Base-by-base conservation (phyloP, 495 filamentous ascomycete genomes). In the Eremomyces bilateralis region DNA sequence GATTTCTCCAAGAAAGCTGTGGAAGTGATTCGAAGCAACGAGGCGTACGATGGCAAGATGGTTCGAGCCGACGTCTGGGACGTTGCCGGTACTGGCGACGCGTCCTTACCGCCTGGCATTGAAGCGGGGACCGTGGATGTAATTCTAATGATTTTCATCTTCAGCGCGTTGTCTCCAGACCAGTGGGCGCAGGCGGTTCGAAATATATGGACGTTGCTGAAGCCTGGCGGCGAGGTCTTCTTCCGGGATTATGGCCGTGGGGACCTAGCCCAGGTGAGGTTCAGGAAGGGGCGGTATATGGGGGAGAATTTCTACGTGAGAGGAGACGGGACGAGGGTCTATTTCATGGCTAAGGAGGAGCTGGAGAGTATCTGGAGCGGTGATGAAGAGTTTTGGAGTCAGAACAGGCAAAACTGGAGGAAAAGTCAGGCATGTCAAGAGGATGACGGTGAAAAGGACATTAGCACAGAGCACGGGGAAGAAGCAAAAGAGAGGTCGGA, bases 271-370 rank as follows among this genome's bases (percentile, higher is more conserved):
- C 88, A 97, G 62, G 90, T 97, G 32, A 65, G 88, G 33, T 93
- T 97, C 59, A 91, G 80, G 63, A 91, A 88, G 53, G 78, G 77
- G 11, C 65, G 88, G 33, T 94, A 80, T 46, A 60, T 97, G 51
- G 76, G 76, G 34, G 88, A 94, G 59, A 95, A 93, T 49, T 97
- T 95, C 43, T 97, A 97, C 54, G 73, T 93, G 21, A 62, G 88
- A 10, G 88, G 88, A 3, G 88, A 97, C 49, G 88, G 88, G 3
- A 97, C 88, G 4, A 71, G 88, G 16, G 88, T 97, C 4, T 97
- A 94, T 53, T 97, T 97, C 53, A 95, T 97, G 47, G 82, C 91
- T 21, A 63, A 71, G 51, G 73, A 82, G 17, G 74, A 97, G 53
- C 55, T 97, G 41, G 60, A 63, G 21, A 48, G 67, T 22, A 84